These are phyloP conservation scores for Effrenium voratum DNA, from an alignment of 73 alveolate genomes.

Conservation along the genomic window DNA sequence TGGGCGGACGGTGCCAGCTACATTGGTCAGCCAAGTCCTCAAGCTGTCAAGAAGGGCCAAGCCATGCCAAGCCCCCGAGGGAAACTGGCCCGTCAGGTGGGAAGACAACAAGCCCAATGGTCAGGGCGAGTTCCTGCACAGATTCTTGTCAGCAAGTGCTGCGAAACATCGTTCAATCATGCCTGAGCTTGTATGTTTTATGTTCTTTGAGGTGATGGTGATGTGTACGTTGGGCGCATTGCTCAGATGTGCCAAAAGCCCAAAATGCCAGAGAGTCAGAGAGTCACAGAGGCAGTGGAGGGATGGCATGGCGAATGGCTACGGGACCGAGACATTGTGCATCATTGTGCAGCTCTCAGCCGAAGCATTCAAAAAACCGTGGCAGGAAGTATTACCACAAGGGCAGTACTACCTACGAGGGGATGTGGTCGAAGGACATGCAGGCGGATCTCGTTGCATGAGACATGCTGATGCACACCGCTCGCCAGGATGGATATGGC, in stretches of 20 bases:
- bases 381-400: constrained; percentile 79
- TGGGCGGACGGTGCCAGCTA: constrained; percentile 59
- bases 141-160: too few relatives aligned
- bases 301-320: constrained; percentile 27
- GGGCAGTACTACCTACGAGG: constrained; percentile 75
- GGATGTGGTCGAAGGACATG: constrained; percentile 55
- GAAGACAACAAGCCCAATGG: constrained; percentile 57
- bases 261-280: too few relatives aligned
- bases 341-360: neutral
- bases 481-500: constrained; percentile 49
- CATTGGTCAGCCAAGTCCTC: neutral
- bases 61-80: neutral
- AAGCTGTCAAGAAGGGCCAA: neutral
- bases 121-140: constrained; percentile 39
- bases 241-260: neutral
- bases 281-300: constrained; percentile 36
- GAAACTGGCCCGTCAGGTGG: constrained; percentile 29
- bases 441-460: constrained; percentile 19
- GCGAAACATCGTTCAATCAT: too few relatives aligned
- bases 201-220: neutral
- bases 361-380: neutral
- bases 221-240: constrained; percentile 15
- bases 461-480: neutral
- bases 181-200: neutral
- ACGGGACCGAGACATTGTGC: constrained; percentile 6